Percentiles rank a stretch among this genome's conserved stretches.
These are phyloP conservation scores for Lentinula sp. DNA, from an alignment of 768 basidiomycete genomes.

Conservation along the genomic window DNA sequence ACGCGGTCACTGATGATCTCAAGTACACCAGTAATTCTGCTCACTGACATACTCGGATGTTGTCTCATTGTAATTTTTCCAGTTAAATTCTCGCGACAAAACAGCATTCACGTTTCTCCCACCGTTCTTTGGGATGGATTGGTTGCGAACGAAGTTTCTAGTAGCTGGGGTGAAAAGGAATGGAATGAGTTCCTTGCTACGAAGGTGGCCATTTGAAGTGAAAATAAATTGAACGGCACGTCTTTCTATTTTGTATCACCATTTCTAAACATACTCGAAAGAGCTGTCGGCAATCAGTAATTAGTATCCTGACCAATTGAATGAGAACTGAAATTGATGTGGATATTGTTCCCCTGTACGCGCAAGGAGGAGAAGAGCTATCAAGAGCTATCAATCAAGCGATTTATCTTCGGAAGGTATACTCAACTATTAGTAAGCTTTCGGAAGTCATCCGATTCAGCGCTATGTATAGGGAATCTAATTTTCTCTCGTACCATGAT, in stretches of 20 bases:
- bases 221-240: not conserved
- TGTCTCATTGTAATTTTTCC: not conserved
- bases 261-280: too few relatives aligned
- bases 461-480: too few relatives aligned
- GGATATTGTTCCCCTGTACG: too few relatives aligned
- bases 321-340: too few relatives aligned
- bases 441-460: not conserved
- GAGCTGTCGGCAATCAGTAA: too few relatives aligned
- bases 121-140: constrained; percentile 76
- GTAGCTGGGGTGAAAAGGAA: constrained; percentile 76
- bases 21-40: constrained; percentile 78
- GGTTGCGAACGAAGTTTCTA: constrained; percentile 66
- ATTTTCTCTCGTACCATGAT: not conserved
- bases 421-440: not conserved
- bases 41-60: not conserved
- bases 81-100: constrained; percentile 93
- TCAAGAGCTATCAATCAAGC: too few relatives aligned
- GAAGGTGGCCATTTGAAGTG: constrained; percentile 38
- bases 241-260: too few relatives aligned
- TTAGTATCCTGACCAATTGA: too few relatives aligned
- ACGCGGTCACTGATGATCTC: constrained; percentile 76
- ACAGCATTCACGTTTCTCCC: constrained; percentile 88
- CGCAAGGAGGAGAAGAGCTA: too few relatives aligned
- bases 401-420: too few relatives aligned
- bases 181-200: constrained; percentile 72